Percentiles rank a stretch among this genome's conserved stretches.
These are phyloP conservation scores for Ceratobasidium sp. DNA, from an alignment of 1,284 basidiomycete genomes.

Conservation along the genomic window DNA sequence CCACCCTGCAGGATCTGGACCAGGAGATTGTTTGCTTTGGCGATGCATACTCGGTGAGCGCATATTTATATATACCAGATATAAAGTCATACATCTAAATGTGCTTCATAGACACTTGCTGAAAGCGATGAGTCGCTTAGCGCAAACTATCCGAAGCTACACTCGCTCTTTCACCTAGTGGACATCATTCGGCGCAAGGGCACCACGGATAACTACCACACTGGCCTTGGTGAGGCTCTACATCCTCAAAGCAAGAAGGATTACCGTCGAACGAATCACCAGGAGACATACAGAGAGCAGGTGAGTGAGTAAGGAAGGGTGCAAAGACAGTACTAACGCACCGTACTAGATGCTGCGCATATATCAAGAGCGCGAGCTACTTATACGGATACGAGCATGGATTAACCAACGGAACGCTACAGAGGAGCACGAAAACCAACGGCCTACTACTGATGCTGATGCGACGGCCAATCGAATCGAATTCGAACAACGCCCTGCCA, in stretches of 20 bases:
- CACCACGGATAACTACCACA: slow-evolving; percentile 18
- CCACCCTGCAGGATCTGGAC: not conserved
- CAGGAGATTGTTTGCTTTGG: not conserved
- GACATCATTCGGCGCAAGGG: not conserved
- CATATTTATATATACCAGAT: not conserved
- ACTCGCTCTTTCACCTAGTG: not conserved
- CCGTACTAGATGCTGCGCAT: slow-evolving; percentile 2
- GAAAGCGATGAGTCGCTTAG: not conserved
- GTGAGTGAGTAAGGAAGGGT: not conserved
- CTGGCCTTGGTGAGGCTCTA: not conserved
- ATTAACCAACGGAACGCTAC: slow-evolving; percentile 3
- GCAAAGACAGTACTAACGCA: too few species aligned
- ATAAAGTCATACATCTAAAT: not conserved
- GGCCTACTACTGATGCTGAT: not conserved
- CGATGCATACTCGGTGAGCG: not conserved
- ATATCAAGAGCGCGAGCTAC: slow-evolving; percentile 9
- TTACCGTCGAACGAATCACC: not conserved
- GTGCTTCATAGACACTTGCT: not conserved
- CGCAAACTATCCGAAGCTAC: slow-evolving; percentile 12
- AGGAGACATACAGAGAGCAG: not conserved
- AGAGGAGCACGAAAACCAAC: not conserved
- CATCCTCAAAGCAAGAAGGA: slow-evolving; percentile 18
- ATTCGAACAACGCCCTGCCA: not conserved
- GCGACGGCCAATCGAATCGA: not conserved
- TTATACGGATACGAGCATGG: slow-evolving; percentile 3